Evolutionary conservation across 73 alveolate species (phyloP).

Genomic region (Paraurostyla sp.): DNA sequence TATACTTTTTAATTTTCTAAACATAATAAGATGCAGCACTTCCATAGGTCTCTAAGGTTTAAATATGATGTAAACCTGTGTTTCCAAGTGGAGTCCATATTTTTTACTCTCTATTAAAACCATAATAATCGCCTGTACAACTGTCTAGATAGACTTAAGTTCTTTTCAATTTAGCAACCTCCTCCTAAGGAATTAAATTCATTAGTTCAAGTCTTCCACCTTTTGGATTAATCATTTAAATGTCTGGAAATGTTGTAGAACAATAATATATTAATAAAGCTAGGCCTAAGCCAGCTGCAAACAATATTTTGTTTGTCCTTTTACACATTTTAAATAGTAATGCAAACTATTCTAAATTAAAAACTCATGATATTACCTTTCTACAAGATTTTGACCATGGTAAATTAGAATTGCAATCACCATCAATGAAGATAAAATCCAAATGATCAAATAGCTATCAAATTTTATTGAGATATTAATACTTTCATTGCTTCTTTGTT

Average conservation of each 20-base stretch:
- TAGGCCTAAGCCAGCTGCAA: constrained; percentile 93
- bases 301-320: constrained; percentile 83
- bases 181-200: constrained; percentile 59
- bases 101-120: constrained; percentile 81
- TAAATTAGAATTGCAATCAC: constrained; percentile 79
- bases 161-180: constrained; percentile 73
- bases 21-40: constrained; percentile 27
- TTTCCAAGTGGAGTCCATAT: constrained; percentile 94
- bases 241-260: constrained; percentile 83
- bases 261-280: constrained; percentile 86
- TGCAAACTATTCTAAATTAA: constrained; percentile 54
- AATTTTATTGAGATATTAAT: not conserved
- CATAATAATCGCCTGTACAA: constrained; percentile 93
- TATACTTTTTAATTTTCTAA: constrained; percentile 13
- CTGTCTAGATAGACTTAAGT: constrained; percentile 92
- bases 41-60: constrained; percentile 46
- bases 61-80: constrained; percentile 92
- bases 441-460: constrained; percentile 82
- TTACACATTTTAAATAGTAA: constrained; percentile 90
- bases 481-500: constrained; percentile 75
- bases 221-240: constrained; percentile 85
- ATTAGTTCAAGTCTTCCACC: constrained; percentile 83
- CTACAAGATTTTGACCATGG: constrained; percentile 94
- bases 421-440: constrained; percentile 93
- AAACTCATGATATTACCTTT: constrained; percentile 53